Evolutionary conservation across 441 rosid genomes (phyloP).

Genomic region (Gossypium schwendimanii): DNA sequence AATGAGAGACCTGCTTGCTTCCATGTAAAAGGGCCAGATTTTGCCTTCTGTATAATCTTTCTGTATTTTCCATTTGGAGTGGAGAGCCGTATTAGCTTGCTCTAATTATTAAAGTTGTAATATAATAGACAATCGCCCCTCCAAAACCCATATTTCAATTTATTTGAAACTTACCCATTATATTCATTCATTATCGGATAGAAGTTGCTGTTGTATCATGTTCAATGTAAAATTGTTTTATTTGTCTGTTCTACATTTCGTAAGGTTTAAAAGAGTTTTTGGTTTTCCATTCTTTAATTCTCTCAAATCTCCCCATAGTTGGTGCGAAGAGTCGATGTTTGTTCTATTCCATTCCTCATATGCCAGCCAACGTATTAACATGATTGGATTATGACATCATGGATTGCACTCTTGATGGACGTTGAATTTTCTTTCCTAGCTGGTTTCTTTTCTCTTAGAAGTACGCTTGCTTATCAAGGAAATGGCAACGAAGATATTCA

Average conservation of each 20-base stretch:
- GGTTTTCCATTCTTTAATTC: background rate
- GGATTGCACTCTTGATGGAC: background rate
- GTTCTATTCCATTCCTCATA: background rate
- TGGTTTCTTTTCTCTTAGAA: background rate
- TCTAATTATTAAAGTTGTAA: slow-evolving; percentile 21
- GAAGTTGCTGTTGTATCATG: slow-evolving; percentile 10
- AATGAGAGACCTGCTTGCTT: slow-evolving; percentile 74
- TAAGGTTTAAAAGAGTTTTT: background rate
- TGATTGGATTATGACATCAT: background rate
- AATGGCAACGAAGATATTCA: background rate
- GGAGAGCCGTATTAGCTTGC: slow-evolving; percentile 14
- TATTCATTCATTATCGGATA: slow-evolving; percentile 8
- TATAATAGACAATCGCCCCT: background rate
- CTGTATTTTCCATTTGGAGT: background rate
- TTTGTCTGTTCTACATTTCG: background rate
- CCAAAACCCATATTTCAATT: background rate
- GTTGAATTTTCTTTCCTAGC: background rate
- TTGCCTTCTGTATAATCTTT: slow-evolving; percentile 20
- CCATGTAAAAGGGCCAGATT: slow-evolving; percentile 46
- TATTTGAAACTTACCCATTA: background rate
- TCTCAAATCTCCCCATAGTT: background rate
- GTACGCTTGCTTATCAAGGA: background rate
- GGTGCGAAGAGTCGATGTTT: background rate
- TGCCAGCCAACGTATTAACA: background rate
- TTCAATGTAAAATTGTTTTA: background rate